A percentile compares a stretch with the other conserved stretches of the same genome.
Conservation (phyloP, 1,284 basidiomycete species). For the Trichosporon sp. region DNA sequence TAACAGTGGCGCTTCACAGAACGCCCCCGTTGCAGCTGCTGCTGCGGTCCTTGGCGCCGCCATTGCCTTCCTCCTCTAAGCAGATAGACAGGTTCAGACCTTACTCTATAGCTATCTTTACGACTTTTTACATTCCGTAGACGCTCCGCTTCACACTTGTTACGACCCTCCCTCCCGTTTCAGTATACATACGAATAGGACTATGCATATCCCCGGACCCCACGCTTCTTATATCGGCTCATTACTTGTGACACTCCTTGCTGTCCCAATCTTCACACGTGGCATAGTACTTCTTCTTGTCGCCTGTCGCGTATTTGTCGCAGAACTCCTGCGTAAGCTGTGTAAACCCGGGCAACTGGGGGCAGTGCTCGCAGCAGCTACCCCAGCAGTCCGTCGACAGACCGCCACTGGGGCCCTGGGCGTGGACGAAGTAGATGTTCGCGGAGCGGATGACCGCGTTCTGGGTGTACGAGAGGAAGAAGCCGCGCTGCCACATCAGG, state of each 20-base stretch:
- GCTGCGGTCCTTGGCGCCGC: neutral
- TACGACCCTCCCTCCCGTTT: neutral
- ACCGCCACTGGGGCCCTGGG: neutral
- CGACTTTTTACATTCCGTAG: neutral
- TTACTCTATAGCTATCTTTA: neutral
- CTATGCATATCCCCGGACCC: neutral
- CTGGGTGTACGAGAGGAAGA: neutral
- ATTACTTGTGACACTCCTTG: neutral
- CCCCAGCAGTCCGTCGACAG: neutral
- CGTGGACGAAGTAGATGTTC: neutral
- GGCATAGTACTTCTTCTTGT: neutral
- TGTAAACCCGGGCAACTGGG: neutral
- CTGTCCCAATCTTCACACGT: neutral
- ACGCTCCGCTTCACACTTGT: neutral
- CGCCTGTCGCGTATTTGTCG: neutral
- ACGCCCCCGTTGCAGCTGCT: neutral
- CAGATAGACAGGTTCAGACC: neutral
- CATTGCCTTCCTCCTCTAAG: conserved; percentile 8
- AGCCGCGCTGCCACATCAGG: neutral
- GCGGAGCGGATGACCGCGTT: neutral
- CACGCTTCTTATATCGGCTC: neutral
- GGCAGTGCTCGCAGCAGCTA: neutral
- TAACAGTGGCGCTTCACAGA: neutral
- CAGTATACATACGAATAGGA: neutral
- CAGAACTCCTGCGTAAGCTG: neutral